Base-by-base conservation (phyloP, 106 monocot genomes). In the Triglochin maritima region DNA sequence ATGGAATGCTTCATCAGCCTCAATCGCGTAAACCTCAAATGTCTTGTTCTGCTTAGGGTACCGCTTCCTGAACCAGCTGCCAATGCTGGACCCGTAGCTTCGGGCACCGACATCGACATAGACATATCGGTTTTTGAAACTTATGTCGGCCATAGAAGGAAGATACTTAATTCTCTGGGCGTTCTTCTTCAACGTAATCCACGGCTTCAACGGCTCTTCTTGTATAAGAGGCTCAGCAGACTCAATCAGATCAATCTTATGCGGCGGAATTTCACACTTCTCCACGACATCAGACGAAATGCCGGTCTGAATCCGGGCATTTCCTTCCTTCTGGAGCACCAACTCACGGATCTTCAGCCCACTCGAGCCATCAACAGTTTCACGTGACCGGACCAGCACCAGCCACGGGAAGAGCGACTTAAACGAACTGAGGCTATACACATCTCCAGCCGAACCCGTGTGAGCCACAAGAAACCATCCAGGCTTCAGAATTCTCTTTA, bases 41-140 rank as follows among this genome's bases (percentile, higher is more conserved):
- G 87, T 92, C 49, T 66, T 69, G 62, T 92, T 92, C 70, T 92
- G 87, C 74, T 87, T 92, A 0, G 91, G 91, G 73, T 92, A 92
- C 67, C 83, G 91, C 74, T 92, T 92, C 72, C 64, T 82, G 78
- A 92, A 92, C 91, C 91, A 92, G 80, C 87, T 87, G 7, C 84
- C 91, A 43, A 92, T 92, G 67, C 91, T 91, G 4, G 90, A 91
- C 48, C 86, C 90, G 15, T 91, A 91, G 78, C 87, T 87, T 4
- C 90, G 74, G 13, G 90, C 71, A n/a, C 90, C 90, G 0, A 91
- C 84, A 47, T 91, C 90, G 11, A 91, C 61, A 70, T 91, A 91
- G 0, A 84, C 72, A 44, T 84, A 91, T 53, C 72, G 67, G 52
- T 56, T 56, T 73, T 84, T 86, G 70, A 91, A 87, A 70, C 78